Percentiles rank a stretch among this genome's conserved stretches.
Conservation (phyloP, 2,329 filamentous ascomycete species). For the Pyricularia grisea region DNA sequence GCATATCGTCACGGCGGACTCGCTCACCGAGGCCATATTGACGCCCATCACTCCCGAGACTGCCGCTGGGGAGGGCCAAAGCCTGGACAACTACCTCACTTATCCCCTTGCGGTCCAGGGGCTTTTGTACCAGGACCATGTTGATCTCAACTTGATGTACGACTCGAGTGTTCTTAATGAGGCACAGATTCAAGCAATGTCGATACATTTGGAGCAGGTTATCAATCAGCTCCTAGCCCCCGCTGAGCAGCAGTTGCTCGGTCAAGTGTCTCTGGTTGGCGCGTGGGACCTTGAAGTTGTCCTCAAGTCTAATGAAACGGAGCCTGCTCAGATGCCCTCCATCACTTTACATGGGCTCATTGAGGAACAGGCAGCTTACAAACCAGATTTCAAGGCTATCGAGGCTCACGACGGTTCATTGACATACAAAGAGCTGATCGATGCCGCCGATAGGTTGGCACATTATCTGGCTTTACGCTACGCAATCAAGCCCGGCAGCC, state of each 20-base stretch:
- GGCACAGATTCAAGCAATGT: not conserved
- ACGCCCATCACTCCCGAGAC: not conserved
- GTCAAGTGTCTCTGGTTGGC: not conserved
- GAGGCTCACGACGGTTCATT: not conserved
- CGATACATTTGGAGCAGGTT: not conserved
- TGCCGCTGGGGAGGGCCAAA: not conserved
- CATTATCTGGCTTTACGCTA: constrained; percentile 13
- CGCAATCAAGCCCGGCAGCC: constrained; percentile 15
- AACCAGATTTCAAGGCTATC: not conserved
- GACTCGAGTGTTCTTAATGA: not conserved
- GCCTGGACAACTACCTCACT: not conserved
- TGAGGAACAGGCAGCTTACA: not conserved
- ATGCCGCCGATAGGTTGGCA: not conserved
- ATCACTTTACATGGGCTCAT: not conserved
- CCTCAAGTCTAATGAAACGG: not conserved
- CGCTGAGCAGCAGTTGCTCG: not conserved
- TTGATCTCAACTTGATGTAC: not conserved
- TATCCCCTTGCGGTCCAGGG: not conserved
- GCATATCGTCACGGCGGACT: not conserved
- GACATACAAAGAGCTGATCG: not conserved
- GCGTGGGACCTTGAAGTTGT: not conserved
- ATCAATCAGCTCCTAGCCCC: not conserved
- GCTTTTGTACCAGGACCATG: not conserved
- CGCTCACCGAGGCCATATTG: not conserved
- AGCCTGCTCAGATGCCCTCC: not conserved